These are phyloP conservation scores for Claviceps cyperi DNA, from an alignment of 2,329 filamentous ascomycete species.

Conservation along the genomic window DNA sequence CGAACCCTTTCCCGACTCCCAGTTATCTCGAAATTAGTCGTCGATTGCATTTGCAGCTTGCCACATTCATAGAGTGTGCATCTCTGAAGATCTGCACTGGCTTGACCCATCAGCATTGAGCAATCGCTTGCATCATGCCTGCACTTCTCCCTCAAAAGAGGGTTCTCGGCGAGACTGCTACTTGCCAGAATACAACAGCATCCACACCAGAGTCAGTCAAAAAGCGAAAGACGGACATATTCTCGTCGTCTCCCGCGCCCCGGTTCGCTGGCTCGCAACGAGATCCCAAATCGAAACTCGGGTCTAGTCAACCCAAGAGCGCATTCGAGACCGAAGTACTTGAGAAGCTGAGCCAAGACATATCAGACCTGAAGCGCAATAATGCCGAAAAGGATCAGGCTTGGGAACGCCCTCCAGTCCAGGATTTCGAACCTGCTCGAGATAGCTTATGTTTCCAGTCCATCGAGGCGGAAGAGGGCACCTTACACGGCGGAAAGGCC, in stretches of 20 bases:
- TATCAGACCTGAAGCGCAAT: slow-evolving; percentile 67
- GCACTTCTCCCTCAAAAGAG: slow-evolving; percentile 53
- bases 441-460: slow-evolving; percentile 82
- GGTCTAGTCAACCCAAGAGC: slow-evolving; percentile 73
- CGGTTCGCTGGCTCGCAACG: slow-evolving; percentile 50
- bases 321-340: slow-evolving; percentile 87
- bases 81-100: not conserved
- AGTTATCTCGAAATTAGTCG: not conserved
- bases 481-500: slow-evolving; percentile 56
- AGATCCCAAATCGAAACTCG: slow-evolving; percentile 42
- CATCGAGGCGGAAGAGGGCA: slow-evolving; percentile 89
- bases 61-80: not conserved
- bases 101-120: not conserved
- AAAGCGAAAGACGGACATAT: slow-evolving; percentile 59
- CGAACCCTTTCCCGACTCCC: no score
- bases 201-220: slow-evolving; percentile 49
- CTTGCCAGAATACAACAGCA: slow-evolving; percentile 45
- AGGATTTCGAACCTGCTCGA: slow-evolving; percentile 37
- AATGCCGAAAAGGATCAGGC: slow-evolving; percentile 89
- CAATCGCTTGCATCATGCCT: slow-evolving; percentile 25
- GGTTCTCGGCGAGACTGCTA: slow-evolving; percentile 53
- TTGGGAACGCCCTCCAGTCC: slow-evolving; percentile 55
- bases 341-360: slow-evolving; percentile 91
- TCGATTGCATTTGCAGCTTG: not conserved
- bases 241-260: slow-evolving; percentile 38